Evolutionary conservation across 805 yeast species (phyloP).

Genomic region (Cyberlindnera saturnus): DNA sequence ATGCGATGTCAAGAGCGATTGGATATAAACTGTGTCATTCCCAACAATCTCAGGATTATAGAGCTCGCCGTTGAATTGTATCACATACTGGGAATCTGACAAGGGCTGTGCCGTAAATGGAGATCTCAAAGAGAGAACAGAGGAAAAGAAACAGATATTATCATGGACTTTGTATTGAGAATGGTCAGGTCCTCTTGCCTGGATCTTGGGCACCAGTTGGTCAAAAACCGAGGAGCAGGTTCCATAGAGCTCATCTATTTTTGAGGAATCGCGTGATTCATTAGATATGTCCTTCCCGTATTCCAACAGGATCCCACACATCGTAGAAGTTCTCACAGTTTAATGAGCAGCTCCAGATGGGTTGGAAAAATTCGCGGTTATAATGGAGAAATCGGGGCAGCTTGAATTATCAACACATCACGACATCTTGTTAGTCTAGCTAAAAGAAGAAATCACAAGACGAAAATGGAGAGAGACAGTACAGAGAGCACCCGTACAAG

Average conservation of each 20-base stretch:
- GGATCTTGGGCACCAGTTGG: conserved; percentile 36
- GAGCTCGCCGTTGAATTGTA: conserved; percentile 91
- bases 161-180: not conserved
- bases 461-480: conserved; percentile 4
- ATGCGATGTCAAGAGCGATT: conserved; percentile 27
- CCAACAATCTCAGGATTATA: conserved; percentile 53
- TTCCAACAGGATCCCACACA: conserved; percentile 54
- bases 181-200: conserved; percentile 63
- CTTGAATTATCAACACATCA: no score
- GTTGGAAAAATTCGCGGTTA: not conserved
- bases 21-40: conserved; percentile 62
- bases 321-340: conserved; percentile 13
- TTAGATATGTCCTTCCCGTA: not conserved
- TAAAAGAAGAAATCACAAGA: no score
- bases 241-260: not conserved
- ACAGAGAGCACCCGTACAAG: conserved; percentile 12
- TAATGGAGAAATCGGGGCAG: not conserved
- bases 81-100: conserved; percentile 27
- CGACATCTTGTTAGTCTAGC: no score
- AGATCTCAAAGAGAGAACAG: conserved; percentile 73
- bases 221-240: conserved; percentile 23
- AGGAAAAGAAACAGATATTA: conserved; percentile 28
- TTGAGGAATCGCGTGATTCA: not conserved
- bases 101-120: conserved; percentile 80
- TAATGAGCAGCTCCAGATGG: not conserved